A percentile compares a stretch with the other conserved stretches of the same genome.
phyloP scores from a whole-genome alignment of 2,329 filamentous ascomycete species.

The Fusarium clavum region DNA sequence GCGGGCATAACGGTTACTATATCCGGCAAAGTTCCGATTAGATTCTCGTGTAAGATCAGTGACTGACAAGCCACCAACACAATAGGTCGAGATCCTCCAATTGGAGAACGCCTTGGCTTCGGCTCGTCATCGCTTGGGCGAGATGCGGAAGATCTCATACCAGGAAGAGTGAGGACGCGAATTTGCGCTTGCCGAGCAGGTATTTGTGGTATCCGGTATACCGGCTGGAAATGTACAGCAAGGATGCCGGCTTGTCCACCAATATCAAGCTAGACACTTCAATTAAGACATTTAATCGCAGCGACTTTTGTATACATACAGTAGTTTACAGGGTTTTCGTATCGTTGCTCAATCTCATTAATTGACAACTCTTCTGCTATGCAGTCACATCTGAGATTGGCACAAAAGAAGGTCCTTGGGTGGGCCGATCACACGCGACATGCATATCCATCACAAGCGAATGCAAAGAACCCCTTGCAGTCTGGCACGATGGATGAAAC shows the following conservation, averaged over 20 bases:
- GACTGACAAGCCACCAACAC: slow-evolving; percentile 54
- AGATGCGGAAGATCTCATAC: slow-evolving; percentile 98
- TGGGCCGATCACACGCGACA: not conserved
- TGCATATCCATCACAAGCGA: not conserved
- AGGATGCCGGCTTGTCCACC: not conserved
- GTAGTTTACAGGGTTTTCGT: not conserved
- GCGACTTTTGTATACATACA: not conserved
- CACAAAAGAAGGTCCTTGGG: not conserved
- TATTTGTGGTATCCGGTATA: slow-evolving; percentile 13
- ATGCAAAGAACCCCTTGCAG: not conserved
- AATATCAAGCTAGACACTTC: not conserved
- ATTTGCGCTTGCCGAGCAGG: not conserved
- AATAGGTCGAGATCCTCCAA: slow-evolving; percentile 94
- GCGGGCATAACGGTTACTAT: slow-evolving; percentile 39
- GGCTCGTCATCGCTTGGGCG: slow-evolving; percentile 85
- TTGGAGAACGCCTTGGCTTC: slow-evolving; percentile 86
- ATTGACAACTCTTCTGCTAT: not conserved
- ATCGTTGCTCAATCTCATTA: not conserved
- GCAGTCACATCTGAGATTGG: not conserved
- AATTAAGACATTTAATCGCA: slow-evolving; percentile 6
- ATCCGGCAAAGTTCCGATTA: slow-evolving; percentile 26
- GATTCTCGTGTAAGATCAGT: slow-evolving; percentile 13
- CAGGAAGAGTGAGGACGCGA: slow-evolving; percentile 71
- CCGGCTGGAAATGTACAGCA: not conserved
- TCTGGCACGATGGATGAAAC: not conserved